Evolutionary conservation across 1,139 yeast species (phyloP).

Genomic region (Suzukiozyma palmioleophila): DNA sequence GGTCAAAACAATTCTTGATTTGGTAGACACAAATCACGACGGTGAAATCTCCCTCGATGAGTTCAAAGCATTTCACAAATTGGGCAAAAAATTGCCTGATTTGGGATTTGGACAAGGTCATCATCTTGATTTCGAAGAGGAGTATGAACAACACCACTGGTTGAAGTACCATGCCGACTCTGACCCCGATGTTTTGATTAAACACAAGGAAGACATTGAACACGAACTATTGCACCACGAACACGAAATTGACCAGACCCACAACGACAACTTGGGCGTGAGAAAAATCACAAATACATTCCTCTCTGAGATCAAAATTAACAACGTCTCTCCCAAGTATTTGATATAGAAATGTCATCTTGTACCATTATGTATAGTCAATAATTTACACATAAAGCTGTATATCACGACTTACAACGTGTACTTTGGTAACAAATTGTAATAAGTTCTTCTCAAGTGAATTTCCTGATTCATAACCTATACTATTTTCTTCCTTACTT

Average conservation of each 20-base stretch:
- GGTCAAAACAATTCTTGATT: constrained; percentile 45
- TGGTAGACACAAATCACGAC: constrained; percentile 68
- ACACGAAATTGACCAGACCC: constrained; percentile 70
- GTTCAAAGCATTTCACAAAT: constrained; percentile 58
- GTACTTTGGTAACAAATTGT: no score
- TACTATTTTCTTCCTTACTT: no score
- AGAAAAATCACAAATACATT: constrained; percentile 28
- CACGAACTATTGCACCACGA: constrained; percentile 87
- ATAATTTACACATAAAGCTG: no score
- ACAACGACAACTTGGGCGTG: constrained; percentile 46
- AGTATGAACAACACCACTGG: constrained; percentile 96
- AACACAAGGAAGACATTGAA: constrained; percentile 85
- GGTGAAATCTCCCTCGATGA: constrained; percentile 63
- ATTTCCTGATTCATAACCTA: no score
- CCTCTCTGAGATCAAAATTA: constrained; percentile 30
- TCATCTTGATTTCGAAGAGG: constrained; percentile 90
- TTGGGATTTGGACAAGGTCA: constrained; percentile 96
- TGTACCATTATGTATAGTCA: no score
- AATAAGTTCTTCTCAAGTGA: no score
- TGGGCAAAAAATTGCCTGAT: constrained; percentile 81
- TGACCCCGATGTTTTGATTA: constrained; percentile 77
- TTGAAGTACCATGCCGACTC: constrained; percentile 71
- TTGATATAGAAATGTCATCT: not conserved
- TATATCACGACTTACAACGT: no score
- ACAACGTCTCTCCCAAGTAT: constrained; percentile 37